Evolutionary conservation across 148 eudicot genomes (phyloP), one percentile per base, ranked within the genome.

Genomic region (Polygonum aviculare): DNA sequence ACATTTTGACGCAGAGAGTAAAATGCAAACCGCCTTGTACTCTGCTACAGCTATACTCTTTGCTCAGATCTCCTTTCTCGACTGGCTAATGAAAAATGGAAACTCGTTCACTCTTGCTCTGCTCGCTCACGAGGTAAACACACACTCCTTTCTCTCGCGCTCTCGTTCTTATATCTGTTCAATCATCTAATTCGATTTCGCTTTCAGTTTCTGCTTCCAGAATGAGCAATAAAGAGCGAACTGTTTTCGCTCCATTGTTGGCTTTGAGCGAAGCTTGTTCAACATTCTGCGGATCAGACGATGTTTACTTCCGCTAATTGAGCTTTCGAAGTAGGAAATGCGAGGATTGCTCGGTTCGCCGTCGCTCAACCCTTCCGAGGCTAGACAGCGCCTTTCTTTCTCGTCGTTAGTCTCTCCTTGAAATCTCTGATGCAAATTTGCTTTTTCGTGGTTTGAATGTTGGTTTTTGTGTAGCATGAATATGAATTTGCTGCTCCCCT

Each of bases 381-480:
- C 88, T 55, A 83, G 97, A 54, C 91, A 88, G 54, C 91, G 97
- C 75, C 83, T 90, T 80, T 87, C 94, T 77, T 50, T 81, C 54
- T 60, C 86, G 31, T 75, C 59, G 97, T 90, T 35, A 82, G 86
- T 82, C 59, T 77, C 73, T 41, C 69, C 21, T 45, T 67, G 19
- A 38, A 38, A 38, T 67, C 41, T 67, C 72, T 67, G 19, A 12
- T 51, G 33, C 45, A 69, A 82, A 62, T 22, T 86, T 91, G 94
- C 19, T 81, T 89, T 89, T 67, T 67, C 10, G 72, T 67, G 12
- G 1, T 75, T 86, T 73, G 1, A 36, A 38, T 35, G 36, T 67
- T 7, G 0, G 15, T 36, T 36, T 10, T 67, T 36, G 41, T 2
- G 72, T 63, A 31, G 18, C 6, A 12, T 35, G 70, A 31, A 4